Conservation (phyloP, 73 alveolate species). For the Tetrahymena borealis region DNA sequence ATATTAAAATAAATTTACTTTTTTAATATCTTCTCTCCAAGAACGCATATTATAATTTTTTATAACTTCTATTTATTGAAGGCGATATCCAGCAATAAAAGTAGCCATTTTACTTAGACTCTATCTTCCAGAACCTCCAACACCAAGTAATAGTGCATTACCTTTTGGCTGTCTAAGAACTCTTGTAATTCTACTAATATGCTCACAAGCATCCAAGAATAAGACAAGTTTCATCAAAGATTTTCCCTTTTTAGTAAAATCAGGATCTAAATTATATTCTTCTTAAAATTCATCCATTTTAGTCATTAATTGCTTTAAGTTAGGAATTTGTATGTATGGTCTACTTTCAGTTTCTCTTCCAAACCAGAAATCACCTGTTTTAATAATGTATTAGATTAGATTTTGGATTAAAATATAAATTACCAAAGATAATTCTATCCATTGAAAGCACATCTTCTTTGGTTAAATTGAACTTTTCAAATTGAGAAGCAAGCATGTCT, state of each 20-base stretch:
- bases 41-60: slow-evolving; percentile 60
- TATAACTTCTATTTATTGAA: slow-evolving; percentile 59
- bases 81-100: slow-evolving; percentile 55
- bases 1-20: not conserved
- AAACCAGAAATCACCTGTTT: slow-evolving; percentile 13
- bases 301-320: slow-evolving; percentile 14
- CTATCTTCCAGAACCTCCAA: slow-evolving; percentile 83
- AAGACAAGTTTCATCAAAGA: slow-evolving; percentile 89
- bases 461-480: slow-evolving; percentile 54
- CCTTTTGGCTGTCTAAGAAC: slow-evolving; percentile 98
- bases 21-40: slow-evolving; percentile 78
- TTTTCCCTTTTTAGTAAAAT: slow-evolving; percentile 53
- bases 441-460: slow-evolving; percentile 73
- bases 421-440: slow-evolving; percentile 97
- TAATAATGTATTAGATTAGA: not conserved
- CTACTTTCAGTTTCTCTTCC: slow-evolving; percentile 35
- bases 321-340: slow-evolving; percentile 19
- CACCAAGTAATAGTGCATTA: slow-evolving; percentile 97
- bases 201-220: slow-evolving; percentile 99
- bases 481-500: slow-evolving; percentile 54
- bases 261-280: slow-evolving; percentile 81
- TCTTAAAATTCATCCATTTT: slow-evolving; percentile 76
- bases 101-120: slow-evolving; percentile 66
- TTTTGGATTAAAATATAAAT: not conserved
- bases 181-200: slow-evolving; percentile 97